Base-by-base conservation (phyloP, 371 early-diverging fungal species). In the Quaeritorhiza haematococci region DNA sequence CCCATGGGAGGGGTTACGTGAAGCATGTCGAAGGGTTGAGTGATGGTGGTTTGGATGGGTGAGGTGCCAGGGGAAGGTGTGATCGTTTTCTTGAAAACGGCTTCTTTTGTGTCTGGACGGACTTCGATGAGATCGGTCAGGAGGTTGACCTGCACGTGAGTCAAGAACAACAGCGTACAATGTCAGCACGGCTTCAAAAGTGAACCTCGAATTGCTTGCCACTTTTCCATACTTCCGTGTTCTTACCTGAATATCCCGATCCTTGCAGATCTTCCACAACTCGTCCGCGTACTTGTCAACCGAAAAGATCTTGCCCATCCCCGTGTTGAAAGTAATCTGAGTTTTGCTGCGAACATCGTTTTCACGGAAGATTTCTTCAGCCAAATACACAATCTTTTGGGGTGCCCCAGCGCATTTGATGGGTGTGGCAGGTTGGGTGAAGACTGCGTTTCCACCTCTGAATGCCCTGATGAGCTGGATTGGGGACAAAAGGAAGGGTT, bases 351-450 rank as follows among this genome's bases (percentile, higher is more conserved):
- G 88, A 13, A 89, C 67, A 19, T 83, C 86, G 17, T 72, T 72
- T 30, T 79, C 51, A 59, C 90, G 80, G 79, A 89, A 88, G 15
- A 76, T 68, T 64, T 91, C 91, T 63, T 93, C 93, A 21, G 92
- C 89, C 56, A 92, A 76, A 66, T 92, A 93, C 49, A 85, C 85
- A 51, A 92, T 91, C 78, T 93, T 93, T 66, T 90, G 90, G 33
- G 93, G 93, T 0, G 93, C 93, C 47, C 93, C 93, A 8, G 93
- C 90, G 58, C 93, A 92, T 73, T 92, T 92, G 68, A 93, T 80
- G 6, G 93, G 91, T 3, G 91, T 86, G 47, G 84, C 78, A 27
- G 93, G 93, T 84, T 91, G 89, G 23, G 92, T 92, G 66, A 93
- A 93, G 49, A 93, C 65, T 7, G 92, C 93, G 56, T 89, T 90